Base-by-base conservation (phyloP, 345 rosid species). In the Viola odorata region DNA sequence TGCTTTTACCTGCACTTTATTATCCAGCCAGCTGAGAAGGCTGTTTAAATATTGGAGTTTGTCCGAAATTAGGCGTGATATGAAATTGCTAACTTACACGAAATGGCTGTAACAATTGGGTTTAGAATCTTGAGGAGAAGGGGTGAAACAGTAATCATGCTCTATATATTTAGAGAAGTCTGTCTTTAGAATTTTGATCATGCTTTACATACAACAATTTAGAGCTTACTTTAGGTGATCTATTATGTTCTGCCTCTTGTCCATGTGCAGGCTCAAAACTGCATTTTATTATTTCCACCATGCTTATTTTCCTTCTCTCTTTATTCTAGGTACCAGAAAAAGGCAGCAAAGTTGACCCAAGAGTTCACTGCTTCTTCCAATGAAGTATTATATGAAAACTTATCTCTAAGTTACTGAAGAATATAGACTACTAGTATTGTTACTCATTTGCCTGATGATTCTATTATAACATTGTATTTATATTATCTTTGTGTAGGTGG, bases 321-420 rank as follows among this genome's bases (percentile, higher is more conserved):
- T 78, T 68, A 48, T 80, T 50, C 45, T 77, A 92, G 98, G 87
- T 92, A 89, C 80, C 98, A 92, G 81, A 92, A 92, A 81, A 92
- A 87, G 81, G 80, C 85, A 50, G 98, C 98, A 53, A 92, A 82
- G 76, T 76, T 92, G 57, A 76, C 71, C 55, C 98, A 89, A 75
- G 98, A 89, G 76, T 82, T 78, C 64, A 80, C 87, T 55, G 96
- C 96, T 59, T 92, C 98, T 67, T 89, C 98, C 66, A 92, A 92
- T 77, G 88, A 92, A 68, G 98, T 91, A 80, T 55, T 62, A 64
- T 57, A 38, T 61, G 32, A 66, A 23, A 23, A 58, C 42, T 71
- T 57, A 58, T 67, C 60, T 68, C 53, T 61, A 65, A 10, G 63
- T 57, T 67, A 5, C 55, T 50, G 63, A 55, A 37, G 63, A 58